Conservation (phyloP, 2,329 filamentous ascomycete species). For the Penicillium sp. region DNA sequence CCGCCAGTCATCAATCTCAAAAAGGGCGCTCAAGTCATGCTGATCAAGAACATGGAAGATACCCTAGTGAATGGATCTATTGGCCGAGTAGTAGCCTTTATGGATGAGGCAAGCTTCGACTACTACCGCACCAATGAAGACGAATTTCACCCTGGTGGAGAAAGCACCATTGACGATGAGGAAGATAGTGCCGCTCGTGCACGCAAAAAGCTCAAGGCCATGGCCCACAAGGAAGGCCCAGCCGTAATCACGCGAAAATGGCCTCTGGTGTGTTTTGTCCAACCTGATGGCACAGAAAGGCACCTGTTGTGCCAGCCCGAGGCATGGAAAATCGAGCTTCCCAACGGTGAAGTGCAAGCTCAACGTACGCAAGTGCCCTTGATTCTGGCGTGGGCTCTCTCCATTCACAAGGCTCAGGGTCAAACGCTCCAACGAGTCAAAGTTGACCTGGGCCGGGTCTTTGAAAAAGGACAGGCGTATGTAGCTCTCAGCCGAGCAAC, state of each 20-base stretch:
- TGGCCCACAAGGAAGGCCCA: slow-evolving; percentile 50
- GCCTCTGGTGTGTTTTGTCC: slow-evolving; percentile 80
- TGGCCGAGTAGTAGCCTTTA: slow-evolving; percentile 80
- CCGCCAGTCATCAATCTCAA: slow-evolving; percentile 78
- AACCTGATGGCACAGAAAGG: slow-evolving; percentile 73
- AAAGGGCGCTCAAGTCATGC: slow-evolving; percentile 93
- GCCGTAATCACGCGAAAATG: slow-evolving; percentile 60
- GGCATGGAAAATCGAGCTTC: slow-evolving; percentile 95
- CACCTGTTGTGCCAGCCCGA: slow-evolving; percentile 81
- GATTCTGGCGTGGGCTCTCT: slow-evolving; percentile 94
- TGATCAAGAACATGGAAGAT: slow-evolving; percentile 99
- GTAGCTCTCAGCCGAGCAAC: slow-evolving; percentile 93
- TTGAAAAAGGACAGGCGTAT: slow-evolving; percentile 97
- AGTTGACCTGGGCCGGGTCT: slow-evolving; percentile 86
- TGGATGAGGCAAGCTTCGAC: slow-evolving; percentile 65
- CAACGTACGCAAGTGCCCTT: slow-evolving; percentile 79
- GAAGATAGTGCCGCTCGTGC: slow-evolving; percentile 43
- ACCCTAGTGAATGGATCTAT: slow-evolving; percentile 90
- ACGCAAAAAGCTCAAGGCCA: slow-evolving; percentile 58
- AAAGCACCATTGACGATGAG: slow-evolving; percentile 48
- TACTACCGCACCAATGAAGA: slow-evolving; percentile 59
- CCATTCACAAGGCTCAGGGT: slow-evolving; percentile 96
- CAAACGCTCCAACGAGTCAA: slow-evolving; percentile 93
- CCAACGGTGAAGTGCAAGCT: slow-evolving; percentile 89
- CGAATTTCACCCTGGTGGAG: slow-evolving; percentile 50